Conservation (phyloP, 2,329 filamentous ascomycete genomes). For the Cadophora sp. region DNA sequence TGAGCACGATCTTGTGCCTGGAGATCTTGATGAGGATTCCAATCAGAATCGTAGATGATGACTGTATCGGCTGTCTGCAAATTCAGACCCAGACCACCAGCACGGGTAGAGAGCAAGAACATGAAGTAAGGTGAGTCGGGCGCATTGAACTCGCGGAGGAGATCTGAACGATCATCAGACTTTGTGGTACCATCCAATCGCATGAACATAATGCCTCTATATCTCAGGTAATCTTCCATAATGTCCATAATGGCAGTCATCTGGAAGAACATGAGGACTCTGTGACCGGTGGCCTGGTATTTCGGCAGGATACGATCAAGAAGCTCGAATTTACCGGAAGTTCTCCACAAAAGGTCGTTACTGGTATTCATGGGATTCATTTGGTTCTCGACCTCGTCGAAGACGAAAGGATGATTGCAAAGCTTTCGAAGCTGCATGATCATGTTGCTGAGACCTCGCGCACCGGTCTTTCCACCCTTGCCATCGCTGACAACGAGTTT, state of each 20-base stretch:
- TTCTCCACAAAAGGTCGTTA: conserved; percentile 95
- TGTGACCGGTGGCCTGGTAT: conserved; percentile 88
- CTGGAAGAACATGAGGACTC: conserved; percentile 99
- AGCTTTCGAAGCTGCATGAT: conserved; percentile 99
- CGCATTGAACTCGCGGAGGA: conserved; percentile 88
- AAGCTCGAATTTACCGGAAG: conserved; percentile 95
- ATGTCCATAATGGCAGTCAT: conserved; percentile 99
- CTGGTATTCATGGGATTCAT: conserved; percentile 91
- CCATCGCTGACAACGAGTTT: conserved; percentile 93
- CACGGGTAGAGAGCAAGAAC: conserved; percentile 97
- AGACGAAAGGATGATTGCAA: conserved; percentile 99
- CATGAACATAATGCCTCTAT: conserved; percentile 83
- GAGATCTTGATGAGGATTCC: conserved; percentile 99
- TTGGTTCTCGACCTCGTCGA: conserved; percentile 96
- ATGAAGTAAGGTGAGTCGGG: conserved; percentile 94
- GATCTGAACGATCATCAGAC: conserved; percentile 92
- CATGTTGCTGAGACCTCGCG: conserved; percentile 98
- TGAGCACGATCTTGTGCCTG: conserved; percentile 99
- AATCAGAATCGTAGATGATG: conserved; percentile 99
- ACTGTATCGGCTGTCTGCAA: conserved; percentile 97
- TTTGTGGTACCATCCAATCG: conserved; percentile 97
- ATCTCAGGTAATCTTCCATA: conserved; percentile 96
- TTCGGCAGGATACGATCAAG: conserved; percentile 92
- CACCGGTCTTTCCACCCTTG: conserved; percentile 92
- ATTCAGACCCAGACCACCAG: conserved; percentile 96